Conservation (phyloP, 768 basidiomycete genomes). For the Pleurotus giganteus region DNA sequence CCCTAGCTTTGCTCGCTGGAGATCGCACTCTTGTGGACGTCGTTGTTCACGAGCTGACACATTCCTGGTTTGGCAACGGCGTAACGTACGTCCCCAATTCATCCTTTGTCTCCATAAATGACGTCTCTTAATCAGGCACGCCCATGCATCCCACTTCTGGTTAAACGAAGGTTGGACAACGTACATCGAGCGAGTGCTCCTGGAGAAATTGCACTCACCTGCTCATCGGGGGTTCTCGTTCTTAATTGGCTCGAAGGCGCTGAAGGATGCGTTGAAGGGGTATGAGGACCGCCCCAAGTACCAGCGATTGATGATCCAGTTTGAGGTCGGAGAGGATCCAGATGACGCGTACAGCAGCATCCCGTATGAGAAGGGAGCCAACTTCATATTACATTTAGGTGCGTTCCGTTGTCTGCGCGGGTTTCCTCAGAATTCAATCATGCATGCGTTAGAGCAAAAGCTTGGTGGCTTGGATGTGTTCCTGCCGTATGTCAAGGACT, state of each 20-base stretch:
- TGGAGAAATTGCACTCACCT: conserved; percentile 65
- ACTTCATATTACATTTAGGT: conserved; percentile 86
- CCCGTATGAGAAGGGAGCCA: conserved; percentile 89
- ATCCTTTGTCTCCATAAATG: neutral
- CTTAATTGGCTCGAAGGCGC: conserved; percentile 68
- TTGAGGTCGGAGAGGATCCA: conserved; percentile 70
- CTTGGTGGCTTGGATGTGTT: conserved; percentile 84
- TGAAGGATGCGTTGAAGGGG: conserved; percentile 67
- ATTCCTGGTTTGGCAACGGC: conserved; percentile 94
- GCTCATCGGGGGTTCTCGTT: conserved; percentile 79
- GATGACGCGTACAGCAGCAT: conserved; percentile 75
- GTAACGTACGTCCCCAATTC: conserved; percentile 51
- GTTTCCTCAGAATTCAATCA: conserved; percentile 17
- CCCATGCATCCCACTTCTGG: conserved; percentile 80
- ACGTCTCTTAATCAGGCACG: conserved; percentile 41
- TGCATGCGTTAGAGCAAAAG: conserved; percentile 60
- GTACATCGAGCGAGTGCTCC: conserved; percentile 84
- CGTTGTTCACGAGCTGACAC: conserved; percentile 81
- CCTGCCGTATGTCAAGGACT: conserved; percentile 80
- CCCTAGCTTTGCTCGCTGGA: conserved; percentile 74
- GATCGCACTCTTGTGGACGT: conserved; percentile 88
- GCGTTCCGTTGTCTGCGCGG: conserved; percentile 13
- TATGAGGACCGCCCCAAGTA: conserved; percentile 66
- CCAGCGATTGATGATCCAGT: conserved; percentile 77
- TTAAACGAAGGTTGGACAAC: conserved; percentile 95